Conservation (phyloP, 805 yeast species). For the Starmerella stellata region DNA sequence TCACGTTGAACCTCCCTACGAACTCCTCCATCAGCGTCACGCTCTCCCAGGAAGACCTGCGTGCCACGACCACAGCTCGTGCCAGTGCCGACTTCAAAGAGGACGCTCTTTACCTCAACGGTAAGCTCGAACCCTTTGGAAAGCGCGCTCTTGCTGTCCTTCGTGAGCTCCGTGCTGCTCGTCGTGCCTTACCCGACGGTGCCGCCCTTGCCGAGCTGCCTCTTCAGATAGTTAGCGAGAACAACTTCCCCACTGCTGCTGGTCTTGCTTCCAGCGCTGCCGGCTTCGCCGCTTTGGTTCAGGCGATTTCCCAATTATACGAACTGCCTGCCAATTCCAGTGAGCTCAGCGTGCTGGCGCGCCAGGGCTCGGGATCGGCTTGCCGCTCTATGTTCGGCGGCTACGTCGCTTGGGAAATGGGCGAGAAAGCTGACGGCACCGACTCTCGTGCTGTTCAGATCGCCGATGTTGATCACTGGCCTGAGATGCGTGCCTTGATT, state of each 20-base stretch:
- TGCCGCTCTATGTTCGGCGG: slow-evolving; percentile 96
- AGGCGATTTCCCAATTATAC: slow-evolving; percentile 71
- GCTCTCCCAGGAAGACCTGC: slow-evolving; percentile 70
- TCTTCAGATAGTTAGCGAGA: slow-evolving; percentile 73
- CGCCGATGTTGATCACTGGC: slow-evolving; percentile 77
- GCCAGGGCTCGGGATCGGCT: slow-evolving; percentile 97
- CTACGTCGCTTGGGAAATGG: slow-evolving; percentile 99
- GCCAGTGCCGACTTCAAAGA: slow-evolving; percentile 34
- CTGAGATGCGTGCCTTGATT: slow-evolving; percentile 77
- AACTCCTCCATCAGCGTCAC: slow-evolving; percentile 93
- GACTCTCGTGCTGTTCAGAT: slow-evolving; percentile 91
- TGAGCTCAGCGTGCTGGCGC: slow-evolving; percentile 79
- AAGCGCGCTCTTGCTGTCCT: slow-evolving; percentile 45
- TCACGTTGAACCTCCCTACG: slow-evolving; percentile 74
- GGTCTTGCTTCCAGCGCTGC: slow-evolving; percentile 97
- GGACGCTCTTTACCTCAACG: slow-evolving; percentile 74
- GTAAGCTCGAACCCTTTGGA: slow-evolving; percentile 54
- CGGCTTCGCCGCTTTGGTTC: slow-evolving; percentile 90
- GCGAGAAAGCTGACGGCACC: slow-evolving; percentile 49
- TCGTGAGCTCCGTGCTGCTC: slow-evolving; percentile 48
- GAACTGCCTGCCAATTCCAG: slow-evolving; percentile 69
- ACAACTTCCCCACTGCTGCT: slow-evolving; percentile 98
- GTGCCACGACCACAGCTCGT: slow-evolving; percentile 81
- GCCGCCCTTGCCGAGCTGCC: slow-evolving; percentile 35
- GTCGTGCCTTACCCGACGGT: slow-evolving; percentile 34